These are phyloP conservation scores for Thielaviopsis musarum DNA, from an alignment of 2,329 filamentous ascomycete species.

Conservation along the genomic window DNA sequence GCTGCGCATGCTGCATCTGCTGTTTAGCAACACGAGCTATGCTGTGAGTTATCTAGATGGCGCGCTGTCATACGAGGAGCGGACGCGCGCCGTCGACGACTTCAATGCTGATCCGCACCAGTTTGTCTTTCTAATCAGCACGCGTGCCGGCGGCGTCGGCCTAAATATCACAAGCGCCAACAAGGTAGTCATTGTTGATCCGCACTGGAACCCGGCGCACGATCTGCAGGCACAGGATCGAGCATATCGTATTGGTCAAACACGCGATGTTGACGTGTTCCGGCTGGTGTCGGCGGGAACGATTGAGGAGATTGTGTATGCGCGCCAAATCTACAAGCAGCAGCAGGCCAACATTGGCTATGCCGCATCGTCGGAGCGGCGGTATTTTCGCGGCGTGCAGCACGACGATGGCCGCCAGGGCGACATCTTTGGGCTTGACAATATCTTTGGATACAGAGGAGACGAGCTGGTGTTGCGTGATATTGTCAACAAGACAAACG, in stretches of 20 bases:
- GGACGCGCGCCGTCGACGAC: slow-evolving; percentile 65
- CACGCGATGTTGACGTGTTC: slow-evolving; percentile 86
- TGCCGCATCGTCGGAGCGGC: slow-evolving; percentile 74
- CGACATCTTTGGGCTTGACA: slow-evolving; percentile 81
- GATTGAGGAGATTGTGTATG: slow-evolving; percentile 94
- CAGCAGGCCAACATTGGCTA: slow-evolving; percentile 98
- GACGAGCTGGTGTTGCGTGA: slow-evolving; percentile 73
- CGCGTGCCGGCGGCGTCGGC: slow-evolving; percentile 80
- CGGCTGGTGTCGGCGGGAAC: slow-evolving; percentile 80
- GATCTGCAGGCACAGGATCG: slow-evolving; percentile 93
- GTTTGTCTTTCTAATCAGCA: slow-evolving; percentile 93
- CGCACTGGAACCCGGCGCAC: slow-evolving; percentile 92
- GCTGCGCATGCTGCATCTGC: slow-evolving; percentile 63
- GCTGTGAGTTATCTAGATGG: slow-evolving; percentile 86
- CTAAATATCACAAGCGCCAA: slow-evolving; percentile 96
- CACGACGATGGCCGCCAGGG: slow-evolving; percentile 68
- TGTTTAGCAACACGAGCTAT: slow-evolving; percentile 80
- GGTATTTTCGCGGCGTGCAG: slow-evolving; percentile 92
- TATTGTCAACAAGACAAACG: slow-evolving; percentile 96
- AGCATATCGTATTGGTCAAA: slow-evolving; percentile 89
- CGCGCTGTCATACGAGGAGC: slow-evolving; percentile 64
- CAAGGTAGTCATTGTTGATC: slow-evolving; percentile 93
- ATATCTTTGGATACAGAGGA: slow-evolving; percentile 69
- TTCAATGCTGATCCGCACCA: slow-evolving; percentile 79
- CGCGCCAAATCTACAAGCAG: slow-evolving; percentile 95